Evolutionary conservation across 140 eudicot genomes (phyloP), one percentile per base, ranked within the genome.

Genomic region (Bidens hawaiensis): DNA sequence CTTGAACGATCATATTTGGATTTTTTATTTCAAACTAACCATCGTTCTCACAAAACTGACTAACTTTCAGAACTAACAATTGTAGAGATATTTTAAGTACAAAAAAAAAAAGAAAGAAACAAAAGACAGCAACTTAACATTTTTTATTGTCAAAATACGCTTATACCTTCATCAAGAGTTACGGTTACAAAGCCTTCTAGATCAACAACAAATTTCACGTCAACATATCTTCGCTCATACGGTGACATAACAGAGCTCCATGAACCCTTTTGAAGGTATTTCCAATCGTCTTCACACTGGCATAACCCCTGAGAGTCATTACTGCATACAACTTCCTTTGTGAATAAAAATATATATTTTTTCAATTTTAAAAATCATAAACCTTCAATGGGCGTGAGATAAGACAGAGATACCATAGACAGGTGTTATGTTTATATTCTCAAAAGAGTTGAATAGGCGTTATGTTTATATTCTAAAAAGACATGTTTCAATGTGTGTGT

Each of bases 241-340:
- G 97, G 95, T 55, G 97, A 85, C 73, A 76, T 68, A 43, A 68
- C 26, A 33, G 94, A 79, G 71, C 72, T 72, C 94, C 89, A 86
- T 4, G 69, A 30, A 41, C 95, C 95, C 64, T 78, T 81, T 6
- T 81, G 83, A 43, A 86, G 14, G 43, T 70, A 45, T 60, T 75
- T 82, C 97, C 97, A 90, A 25, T 64, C 72, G 75, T 83, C 95
- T 71, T 79, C 85, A 72, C 95, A 86, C 18, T 77, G 85, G 52
- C 97, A 90, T 74, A 72, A 64, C 26, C 83, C 94, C 12, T 68
- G 81, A 6, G 97, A 83, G 50, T 82, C 76, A 67, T 90, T 90
- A 66, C 97, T 90, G 87, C 75, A 75, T 36, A 60, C 46, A 15
- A 42, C 48, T 42, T 42, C 48, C 26, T 28, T n/a, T 4, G 16